Conservation (phyloP, 2,329 filamentous ascomycete genomes). For the Fusarium agapanthi region DNA sequence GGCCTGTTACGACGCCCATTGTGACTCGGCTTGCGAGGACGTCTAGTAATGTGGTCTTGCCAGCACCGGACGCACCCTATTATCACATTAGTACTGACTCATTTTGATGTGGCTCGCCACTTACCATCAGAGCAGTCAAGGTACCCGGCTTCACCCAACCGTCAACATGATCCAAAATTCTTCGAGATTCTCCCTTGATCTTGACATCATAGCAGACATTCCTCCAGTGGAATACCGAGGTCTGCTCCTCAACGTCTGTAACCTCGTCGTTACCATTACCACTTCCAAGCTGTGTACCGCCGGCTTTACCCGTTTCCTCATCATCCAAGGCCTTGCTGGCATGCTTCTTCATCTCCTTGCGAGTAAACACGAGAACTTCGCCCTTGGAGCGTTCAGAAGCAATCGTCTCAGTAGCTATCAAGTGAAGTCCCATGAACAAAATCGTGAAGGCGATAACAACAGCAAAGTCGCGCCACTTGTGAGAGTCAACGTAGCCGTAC, state of each 20-base stretch:
- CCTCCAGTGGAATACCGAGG: conserved; percentile 71
- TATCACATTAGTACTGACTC: conserved; percentile 83
- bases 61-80: conserved; percentile 79
- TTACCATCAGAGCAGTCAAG: conserved; percentile 75
- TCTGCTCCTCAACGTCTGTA: conserved; percentile 33
- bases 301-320: conserved; percentile 2
- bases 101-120: conserved; percentile 75
- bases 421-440: conserved; percentile 30
- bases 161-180: conserved; percentile 74
- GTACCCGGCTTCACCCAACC: conserved; percentile 79
- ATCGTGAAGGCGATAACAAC: conserved; percentile 34
- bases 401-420: conserved; percentile 30
- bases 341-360: conserved; percentile 32
- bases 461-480: conserved; percentile 35
- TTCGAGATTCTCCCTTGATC: conserved; percentile 68
- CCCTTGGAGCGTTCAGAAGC: conserved; percentile 36
- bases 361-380: conserved; percentile 36
- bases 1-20: conserved; percentile 83
- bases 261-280: conserved; percentile 58
- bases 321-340: conserved; percentile 59
- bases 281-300: conserved; percentile 56
- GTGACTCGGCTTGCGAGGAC: conserved; percentile 82
- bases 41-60: conserved; percentile 87
- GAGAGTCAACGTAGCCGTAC: conserved; percentile 24
- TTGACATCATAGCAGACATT: conserved; percentile 78